Evolutionary conservation across 1,139 yeast species (phyloP), one percentile per base, ranked within the genome.

Genomic region (Scheffersomyces illinoinensis): DNA sequence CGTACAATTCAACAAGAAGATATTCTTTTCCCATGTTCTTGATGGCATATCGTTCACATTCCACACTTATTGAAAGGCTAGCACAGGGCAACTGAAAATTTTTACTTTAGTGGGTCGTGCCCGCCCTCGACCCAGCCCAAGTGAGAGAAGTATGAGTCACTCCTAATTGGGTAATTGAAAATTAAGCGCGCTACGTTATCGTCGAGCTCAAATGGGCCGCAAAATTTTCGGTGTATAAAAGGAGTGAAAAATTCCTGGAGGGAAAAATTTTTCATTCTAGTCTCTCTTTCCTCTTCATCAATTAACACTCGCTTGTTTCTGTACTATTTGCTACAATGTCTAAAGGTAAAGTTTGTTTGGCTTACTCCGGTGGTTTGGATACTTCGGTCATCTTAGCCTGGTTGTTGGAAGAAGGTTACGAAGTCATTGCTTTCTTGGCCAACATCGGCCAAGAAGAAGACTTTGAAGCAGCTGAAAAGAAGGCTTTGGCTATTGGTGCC

Each of bases 381-480:
- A 95, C 99, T 83, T 93, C 98, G 50, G 92, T 96, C 62, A 95
- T 95, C 71, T 87, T 95, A 67, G 99, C 98, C 58, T 95, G 99
- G 99, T 87, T 95, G 76, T 85, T 95, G 68, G 99, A 95, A 77
- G 87, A 95, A 82, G 99, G 98, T 65, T 95, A 93, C 78, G 99
- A 95, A 80, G 99, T 95, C 60, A 89, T 95, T 73, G 98, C 98
- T 57, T 95, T 95, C 83, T 86, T 95, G 86, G 98, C 98, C 73
- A 89, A 95, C 79, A 93, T 93, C 71, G 99, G 98, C 69, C 98
- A 93, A 83, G 99, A 95, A 83, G 99, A 95, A 83, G 99, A 95
- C 79, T 95, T 95, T 70, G 97, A 89, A 64, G 99, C 95, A 62
- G 99, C 99, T 63, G 92, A 92, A 76, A 93, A 87, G 76, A 95